These are phyloP conservation scores for Pseudocercospora musae DNA, from an alignment of 2,329 filamentous ascomycete species.

Conservation along the genomic window DNA sequence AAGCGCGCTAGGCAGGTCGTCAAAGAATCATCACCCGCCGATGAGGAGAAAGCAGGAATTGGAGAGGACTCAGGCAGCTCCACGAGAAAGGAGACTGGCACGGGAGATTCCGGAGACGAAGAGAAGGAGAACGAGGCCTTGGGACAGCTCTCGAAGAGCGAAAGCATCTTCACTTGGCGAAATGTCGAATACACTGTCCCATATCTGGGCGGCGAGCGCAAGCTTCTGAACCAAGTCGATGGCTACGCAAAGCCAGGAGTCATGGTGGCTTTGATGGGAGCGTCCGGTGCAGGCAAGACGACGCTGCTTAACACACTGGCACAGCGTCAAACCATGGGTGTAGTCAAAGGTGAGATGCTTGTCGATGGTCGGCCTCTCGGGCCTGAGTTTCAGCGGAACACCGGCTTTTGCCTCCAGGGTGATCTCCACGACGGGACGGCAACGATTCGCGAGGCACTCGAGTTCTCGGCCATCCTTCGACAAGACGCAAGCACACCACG, in stretches of 20 bases:
- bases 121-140: conserved; percentile 42
- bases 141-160: conserved; percentile 53
- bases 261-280: conserved; percentile 78
- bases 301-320: conserved; percentile 75
- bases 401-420: conserved; percentile 70
- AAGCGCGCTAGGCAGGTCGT: conserved; percentile 56
- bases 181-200: conserved; percentile 71
- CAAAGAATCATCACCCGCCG: conserved; percentile 45
- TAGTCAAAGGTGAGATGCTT: conserved; percentile 67
- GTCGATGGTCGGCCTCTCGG: conserved; percentile 64
- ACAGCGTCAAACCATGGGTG: conserved; percentile 65
- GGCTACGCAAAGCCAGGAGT: conserved; percentile 78
- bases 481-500: conserved; percentile 55
- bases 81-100: conserved; percentile 29
- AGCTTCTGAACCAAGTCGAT: conserved; percentile 65
- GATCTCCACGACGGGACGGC: conserved; percentile 67
- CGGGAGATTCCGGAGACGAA: conserved; percentile 30
- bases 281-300: conserved; percentile 78
- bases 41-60: conserved; percentile 55
- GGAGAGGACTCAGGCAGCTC: conserved; percentile 35
- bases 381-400: conserved; percentile 63
- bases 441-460: conserved; percentile 65
- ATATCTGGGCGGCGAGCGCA: conserved; percentile 59
- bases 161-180: conserved; percentile 68
- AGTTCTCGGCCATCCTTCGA: conserved; percentile 65